Percentiles rank a stretch among this genome's conserved stretches.
Conservation (phyloP, 148 eudicot genomes). For the Rhododendron ferrugineum region DNA sequence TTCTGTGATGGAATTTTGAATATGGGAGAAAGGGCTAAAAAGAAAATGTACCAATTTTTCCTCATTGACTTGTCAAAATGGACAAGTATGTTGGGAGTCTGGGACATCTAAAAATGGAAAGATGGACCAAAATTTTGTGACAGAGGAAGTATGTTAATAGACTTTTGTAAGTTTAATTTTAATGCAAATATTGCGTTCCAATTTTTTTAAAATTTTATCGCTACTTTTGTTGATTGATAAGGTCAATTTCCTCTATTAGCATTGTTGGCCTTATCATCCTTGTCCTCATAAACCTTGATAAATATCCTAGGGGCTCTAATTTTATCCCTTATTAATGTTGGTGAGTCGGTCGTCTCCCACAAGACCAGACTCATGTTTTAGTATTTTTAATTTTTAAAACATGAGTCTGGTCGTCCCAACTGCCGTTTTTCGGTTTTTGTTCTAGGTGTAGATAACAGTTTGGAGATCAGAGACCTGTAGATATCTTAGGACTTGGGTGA, state of each 20-base stretch:
- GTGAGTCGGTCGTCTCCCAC: background rate
- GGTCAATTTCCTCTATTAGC: background rate
- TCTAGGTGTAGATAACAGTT: background rate
- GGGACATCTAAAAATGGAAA: no score
- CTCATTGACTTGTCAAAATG: no score
- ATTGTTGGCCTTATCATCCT: background rate
- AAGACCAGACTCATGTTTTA: background rate
- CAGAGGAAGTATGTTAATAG: no score
- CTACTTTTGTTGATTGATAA: background rate
- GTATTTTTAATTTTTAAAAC: no score
- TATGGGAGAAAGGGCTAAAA: no score
- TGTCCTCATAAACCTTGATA: background rate
- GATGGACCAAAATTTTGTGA: no score
- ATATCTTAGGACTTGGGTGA: background rate
- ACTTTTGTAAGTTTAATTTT: background rate
- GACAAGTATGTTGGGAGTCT: no score
- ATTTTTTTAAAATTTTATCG: background rate
- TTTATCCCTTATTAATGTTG: background rate
- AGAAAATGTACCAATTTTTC: no score
- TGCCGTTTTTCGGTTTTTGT: background rate
- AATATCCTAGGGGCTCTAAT: background rate
- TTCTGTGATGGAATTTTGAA: no score
- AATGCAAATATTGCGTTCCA: background rate
- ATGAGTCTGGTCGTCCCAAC: background rate
- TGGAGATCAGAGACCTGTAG: background rate